A percentile compares a stretch with the other conserved stretches of the same genome.
Conservation (phyloP, 805 yeast species). For the Ogataea corticis region DNA sequence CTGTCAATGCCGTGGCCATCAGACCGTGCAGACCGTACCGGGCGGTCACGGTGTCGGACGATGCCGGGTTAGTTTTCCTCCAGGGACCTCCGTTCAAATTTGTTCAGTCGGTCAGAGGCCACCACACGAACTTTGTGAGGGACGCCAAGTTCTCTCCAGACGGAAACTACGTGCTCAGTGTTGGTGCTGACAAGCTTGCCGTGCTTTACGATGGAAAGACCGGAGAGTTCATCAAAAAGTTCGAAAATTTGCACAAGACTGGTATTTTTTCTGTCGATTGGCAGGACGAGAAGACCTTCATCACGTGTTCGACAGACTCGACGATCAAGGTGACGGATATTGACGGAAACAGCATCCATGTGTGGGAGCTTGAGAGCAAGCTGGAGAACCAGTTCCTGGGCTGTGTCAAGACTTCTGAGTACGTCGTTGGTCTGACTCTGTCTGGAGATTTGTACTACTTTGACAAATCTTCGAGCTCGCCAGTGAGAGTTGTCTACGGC, state of each 20-base stretch:
- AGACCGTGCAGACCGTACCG: slow-evolving; percentile 87
- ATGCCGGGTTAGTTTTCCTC: slow-evolving; percentile 77
- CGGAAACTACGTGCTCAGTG: slow-evolving; percentile 73
- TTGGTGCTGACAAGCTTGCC: slow-evolving; percentile 80
- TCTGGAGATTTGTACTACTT: slow-evolving; percentile 73
- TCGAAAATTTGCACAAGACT: slow-evolving; percentile 61
- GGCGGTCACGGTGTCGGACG: slow-evolving; percentile 92
- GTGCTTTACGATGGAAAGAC: slow-evolving; percentile 83
- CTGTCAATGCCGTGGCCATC: slow-evolving; percentile 80
- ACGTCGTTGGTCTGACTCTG: slow-evolving; percentile 64
- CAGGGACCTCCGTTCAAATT: slow-evolving; percentile 96
- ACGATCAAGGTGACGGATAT: slow-evolving; percentile 66
- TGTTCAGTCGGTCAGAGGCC: slow-evolving; percentile 64
- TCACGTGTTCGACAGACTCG: slow-evolving; percentile 83
- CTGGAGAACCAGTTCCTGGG: slow-evolving; percentile 79
- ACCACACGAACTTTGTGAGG: slow-evolving; percentile 76
- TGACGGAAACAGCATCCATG: slow-evolving; percentile 44
- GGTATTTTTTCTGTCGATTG: slow-evolving; percentile 81
- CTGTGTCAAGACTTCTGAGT: slow-evolving; percentile 60
- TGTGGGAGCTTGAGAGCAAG: slow-evolving; percentile 50
- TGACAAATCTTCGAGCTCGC: slow-evolving; percentile 38
- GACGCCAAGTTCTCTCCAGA: slow-evolving; percentile 82
- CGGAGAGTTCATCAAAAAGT: slow-evolving; percentile 66
- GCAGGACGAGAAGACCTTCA: slow-evolving; percentile 61
- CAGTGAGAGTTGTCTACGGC: slow-evolving; percentile 54